Conservation (phyloP, 1,284 basidiomycete species). For the Trichosporon sp. region DNA sequence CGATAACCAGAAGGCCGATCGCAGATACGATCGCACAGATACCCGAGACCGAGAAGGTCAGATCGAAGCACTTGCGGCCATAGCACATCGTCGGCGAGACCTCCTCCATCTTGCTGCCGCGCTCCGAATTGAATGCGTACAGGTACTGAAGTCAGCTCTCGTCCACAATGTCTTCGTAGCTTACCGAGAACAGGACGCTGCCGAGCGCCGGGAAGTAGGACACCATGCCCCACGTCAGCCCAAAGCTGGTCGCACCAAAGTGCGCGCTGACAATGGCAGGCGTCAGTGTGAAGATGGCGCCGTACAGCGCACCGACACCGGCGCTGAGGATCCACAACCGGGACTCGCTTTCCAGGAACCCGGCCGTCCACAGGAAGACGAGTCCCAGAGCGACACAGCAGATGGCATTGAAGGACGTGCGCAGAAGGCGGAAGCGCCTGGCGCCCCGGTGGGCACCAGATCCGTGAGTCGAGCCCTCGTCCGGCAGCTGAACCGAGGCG, state of each 20-base stretch:
- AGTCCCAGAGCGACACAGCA: conserved; percentile 29
- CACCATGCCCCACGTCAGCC: conserved; percentile 48
- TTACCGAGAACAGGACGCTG: conserved; percentile 43
- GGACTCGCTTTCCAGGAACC: conserved; percentile 31
- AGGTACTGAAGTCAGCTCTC: not conserved
- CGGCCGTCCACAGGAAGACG: conserved; percentile 38
- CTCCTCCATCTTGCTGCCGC: conserved; percentile 31
- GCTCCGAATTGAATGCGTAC: conserved; percentile 7
- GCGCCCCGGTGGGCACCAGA: conserved; percentile 13
- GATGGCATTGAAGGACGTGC: conserved; percentile 37
- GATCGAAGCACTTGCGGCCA: conserved; percentile 40
- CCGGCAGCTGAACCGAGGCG: conserved; percentile 20
- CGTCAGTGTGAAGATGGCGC: conserved; percentile 45
- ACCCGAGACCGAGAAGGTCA: conserved; percentile 38
- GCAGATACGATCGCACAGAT: conserved; percentile 31
- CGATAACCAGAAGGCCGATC: conserved; percentile 34
- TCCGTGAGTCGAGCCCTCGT: conserved; percentile 18
- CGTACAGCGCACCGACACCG: conserved; percentile 45
- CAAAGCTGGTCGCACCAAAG: conserved; percentile 47
- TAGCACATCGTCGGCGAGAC: conserved; percentile 30
- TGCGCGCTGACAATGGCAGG: conserved; percentile 43
- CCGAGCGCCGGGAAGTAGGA: conserved; percentile 45
- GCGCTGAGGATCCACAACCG: conserved; percentile 41
- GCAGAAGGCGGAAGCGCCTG: conserved; percentile 26
- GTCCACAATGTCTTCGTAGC: conserved; percentile 4